Evolutionary conservation across 179 eudicot species (phyloP).

Genomic region (Camellia oleifera): DNA sequence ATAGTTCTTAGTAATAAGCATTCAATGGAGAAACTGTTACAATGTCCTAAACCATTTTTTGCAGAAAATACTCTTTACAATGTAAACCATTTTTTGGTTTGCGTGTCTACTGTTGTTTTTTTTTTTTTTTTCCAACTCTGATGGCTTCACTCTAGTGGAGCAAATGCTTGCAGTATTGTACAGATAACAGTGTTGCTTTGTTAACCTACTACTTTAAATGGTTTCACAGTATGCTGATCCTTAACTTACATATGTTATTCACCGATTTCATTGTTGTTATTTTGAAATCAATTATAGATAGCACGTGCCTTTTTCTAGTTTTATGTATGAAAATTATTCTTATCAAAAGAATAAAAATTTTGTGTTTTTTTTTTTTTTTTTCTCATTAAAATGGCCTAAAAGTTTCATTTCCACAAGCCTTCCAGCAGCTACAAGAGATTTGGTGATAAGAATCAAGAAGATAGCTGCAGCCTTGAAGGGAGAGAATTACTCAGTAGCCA

Average conservation of each 20-base stretch:
- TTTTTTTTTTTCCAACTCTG: not conserved
- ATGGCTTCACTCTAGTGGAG: not conserved
- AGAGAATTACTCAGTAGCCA: too few relatives aligned
- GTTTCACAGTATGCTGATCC: not conserved
- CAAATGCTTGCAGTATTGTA: not conserved
- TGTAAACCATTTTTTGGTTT: not conserved
- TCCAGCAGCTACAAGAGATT: too few relatives aligned
- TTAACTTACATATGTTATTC: not conserved
- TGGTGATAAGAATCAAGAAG: too few relatives aligned
- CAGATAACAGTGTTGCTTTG: not conserved
- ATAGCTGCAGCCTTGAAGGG: too few relatives aligned
- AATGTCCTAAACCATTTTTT: too few relatives aligned
- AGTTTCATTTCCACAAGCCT: too few relatives aligned
- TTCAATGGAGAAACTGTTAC: not conserved
- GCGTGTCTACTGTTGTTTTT: not conserved
- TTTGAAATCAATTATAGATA: not conserved
- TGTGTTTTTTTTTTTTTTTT: too few relatives aligned
- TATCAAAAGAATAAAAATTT: not conserved
- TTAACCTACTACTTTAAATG: too few relatives aligned
- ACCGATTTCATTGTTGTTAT: not conserved
- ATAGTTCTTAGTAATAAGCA: not conserved
- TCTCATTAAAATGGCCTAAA: too few relatives aligned
- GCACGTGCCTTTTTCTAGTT: not conserved
- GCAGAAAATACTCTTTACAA: not conserved
- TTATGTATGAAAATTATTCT: not conserved